Evolutionary conservation across 1,284 basidiomycete genomes (phyloP), one percentile per base, ranked within the genome.

Genomic region (Ganoderma resinaceum): DNA sequence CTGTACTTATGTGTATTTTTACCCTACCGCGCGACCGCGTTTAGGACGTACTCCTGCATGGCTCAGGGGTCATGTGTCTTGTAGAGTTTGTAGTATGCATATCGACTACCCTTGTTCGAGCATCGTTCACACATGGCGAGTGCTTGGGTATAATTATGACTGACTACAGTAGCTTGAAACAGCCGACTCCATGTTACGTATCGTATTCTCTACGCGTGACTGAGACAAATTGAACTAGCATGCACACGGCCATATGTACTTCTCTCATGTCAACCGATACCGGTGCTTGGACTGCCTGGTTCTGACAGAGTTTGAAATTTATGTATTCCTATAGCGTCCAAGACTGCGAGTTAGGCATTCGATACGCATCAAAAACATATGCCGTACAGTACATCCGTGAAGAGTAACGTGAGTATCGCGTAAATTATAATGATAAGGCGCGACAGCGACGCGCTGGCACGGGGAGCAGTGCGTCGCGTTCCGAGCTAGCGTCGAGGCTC

Each of bases 1-100:
- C 46, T 72, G 68, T 72, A 74, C 63, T 65, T 64, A 66, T 55
- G 53, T 72, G 71, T 70, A 72, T 69, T 64, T 66, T 40, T 65
- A 65, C 61, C 64, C 12, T 58, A 42, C 57, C 53, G 64, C 70
- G 59, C 60, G 38, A 8, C 9, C 61, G 61, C 43, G 31, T 62
- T 69, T 65, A 46, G 58, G 66, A 64, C 55, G 70, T 62, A 61
- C 59, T 63, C 62, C 67, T 63, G 68, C 63, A 53, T 37, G 59
- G 65, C 62, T 66, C 68, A 66, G 46, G 53, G 66, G 62, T 40
- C 65, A 37, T 58, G 12, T 43, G 18, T 65, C 37, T 66, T 49
- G 62, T 61, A 58, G 61, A 59, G 66, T 68, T 49, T 70, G 70
- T 72, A 70, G 61, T 62, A 67, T 69, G 66, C 67, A 62, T 60